Evolutionary conservation across 2,329 filamentous ascomycete species (phyloP).

Genomic region (Clarireedia homoeocarpa): DNA sequence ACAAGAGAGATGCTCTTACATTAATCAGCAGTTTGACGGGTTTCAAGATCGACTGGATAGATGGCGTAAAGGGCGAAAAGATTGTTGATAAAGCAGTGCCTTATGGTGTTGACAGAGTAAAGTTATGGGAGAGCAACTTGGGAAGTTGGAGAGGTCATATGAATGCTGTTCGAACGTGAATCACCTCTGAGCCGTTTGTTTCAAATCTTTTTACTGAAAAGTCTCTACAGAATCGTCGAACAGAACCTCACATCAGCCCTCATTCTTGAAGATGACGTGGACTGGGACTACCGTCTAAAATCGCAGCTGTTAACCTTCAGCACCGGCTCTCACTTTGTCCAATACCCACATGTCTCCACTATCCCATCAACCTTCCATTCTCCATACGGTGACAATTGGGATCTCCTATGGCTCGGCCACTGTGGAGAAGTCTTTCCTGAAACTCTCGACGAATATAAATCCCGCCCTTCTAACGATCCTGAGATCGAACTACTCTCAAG

Average conservation of each 20-base stretch:
- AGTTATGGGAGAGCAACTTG: conserved; percentile 27
- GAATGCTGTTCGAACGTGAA: conserved; percentile 29
- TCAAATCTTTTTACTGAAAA: rapidly evolving
- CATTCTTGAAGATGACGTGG: conserved; percentile 38
- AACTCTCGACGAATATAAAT: neutral
- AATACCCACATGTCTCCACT: neutral
- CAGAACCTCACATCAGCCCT: conserved; percentile 31
- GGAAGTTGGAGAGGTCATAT: conserved; percentile 37
- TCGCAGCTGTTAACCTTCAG: conserved; percentile 26
- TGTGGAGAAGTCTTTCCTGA: conserved; percentile 26
- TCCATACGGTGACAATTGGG: conserved; percentile 31
- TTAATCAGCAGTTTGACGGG: conserved; percentile 35
- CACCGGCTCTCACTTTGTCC: conserved; percentile 2
- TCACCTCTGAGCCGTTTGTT: neutral
- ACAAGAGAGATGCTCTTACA: conserved; percentile 41
- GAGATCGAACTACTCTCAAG: conserved; percentile 6
- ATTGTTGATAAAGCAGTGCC: conserved; percentile 38
- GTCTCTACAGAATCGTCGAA: conserved; percentile 24
- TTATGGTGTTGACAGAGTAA: neutral
- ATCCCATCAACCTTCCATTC: conserved; percentile 2
- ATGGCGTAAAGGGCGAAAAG: conserved; percentile 35
- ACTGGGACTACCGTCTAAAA: conserved; percentile 36
- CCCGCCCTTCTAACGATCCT: neutral
- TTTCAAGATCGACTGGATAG: conserved; percentile 37
- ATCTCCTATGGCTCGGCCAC: conserved; percentile 32